Percentiles rank a stretch among this genome's conserved stretches.
Evolutionary conservation across 2,329 filamentous ascomycete species (phyloP).

Genomic region (Aspergillus sp.): DNA sequence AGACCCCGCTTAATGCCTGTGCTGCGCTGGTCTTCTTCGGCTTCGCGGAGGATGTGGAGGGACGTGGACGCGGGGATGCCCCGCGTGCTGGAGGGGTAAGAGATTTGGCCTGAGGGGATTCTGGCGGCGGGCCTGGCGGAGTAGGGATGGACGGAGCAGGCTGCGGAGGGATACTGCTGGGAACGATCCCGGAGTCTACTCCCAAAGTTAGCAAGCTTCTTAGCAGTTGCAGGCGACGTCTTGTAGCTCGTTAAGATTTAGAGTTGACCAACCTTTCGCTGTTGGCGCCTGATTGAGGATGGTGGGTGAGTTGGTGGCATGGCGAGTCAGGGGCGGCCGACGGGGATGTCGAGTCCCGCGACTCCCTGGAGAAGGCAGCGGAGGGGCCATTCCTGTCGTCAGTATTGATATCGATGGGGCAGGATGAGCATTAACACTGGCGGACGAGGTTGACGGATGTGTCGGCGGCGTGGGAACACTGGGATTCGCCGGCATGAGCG

Average conservation of each 20-base stretch:
- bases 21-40: constrained; percentile 36
- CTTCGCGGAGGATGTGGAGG: constrained; percentile 31
- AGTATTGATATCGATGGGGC: constrained; percentile 76
- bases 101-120: constrained; percentile 38
- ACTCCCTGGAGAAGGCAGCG: constrained; percentile 79
- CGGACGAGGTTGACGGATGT: constrained; percentile 44
- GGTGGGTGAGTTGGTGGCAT: constrained; percentile 81
- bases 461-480: constrained; percentile 44
- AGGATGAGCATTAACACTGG: constrained; percentile 44
- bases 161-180: constrained; percentile 30
- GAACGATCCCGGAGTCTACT: constrained; percentile 27
- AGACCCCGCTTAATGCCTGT: constrained; percentile 43
- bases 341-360: constrained; percentile 58
- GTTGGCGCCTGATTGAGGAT: constrained; percentile 55
- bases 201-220: constrained; percentile 8
- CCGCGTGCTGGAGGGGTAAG: constrained; percentile 43
- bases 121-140: constrained; percentile 37
- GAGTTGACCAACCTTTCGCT: constrained; percentile 41
- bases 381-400: constrained; percentile 75
- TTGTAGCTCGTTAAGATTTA: constrained; percentile 24
- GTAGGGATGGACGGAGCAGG: constrained; percentile 35
- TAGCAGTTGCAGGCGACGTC: neutral
- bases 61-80: constrained; percentile 50
- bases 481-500: constrained; percentile 61
- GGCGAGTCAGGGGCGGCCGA: constrained; percentile 62